Base-by-base conservation (phyloP, 345 rosid genomes). In the Citrus cavaleriei region DNA sequence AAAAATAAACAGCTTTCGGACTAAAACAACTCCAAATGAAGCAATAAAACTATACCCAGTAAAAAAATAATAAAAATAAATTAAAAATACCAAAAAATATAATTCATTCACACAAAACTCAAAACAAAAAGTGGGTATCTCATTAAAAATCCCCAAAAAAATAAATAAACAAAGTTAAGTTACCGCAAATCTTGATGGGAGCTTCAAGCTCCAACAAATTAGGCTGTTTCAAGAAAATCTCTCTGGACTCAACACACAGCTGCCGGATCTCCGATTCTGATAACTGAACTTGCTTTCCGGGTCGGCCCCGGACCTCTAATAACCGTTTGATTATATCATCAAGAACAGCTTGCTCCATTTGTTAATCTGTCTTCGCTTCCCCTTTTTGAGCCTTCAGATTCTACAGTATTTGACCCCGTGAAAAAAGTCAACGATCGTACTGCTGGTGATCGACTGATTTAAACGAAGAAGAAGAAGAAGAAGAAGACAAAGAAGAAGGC, bases 111-210 rank as follows among this genome's bases (percentile, higher is more conserved):
- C 13, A 54, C 27, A 61, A 37, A 42, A 73, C 7, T 5, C 18
- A n/a, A 10, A 46, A 66, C 0, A 72, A 22, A 13, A 66, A 25
- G n/a, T 16, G 70, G 40, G 65, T 28, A 46, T 13, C 35, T 9
- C 34, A 75, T n/a, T 42, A 28, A 16, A 64, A 42, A 60, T 10
- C 19, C 7, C 58, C 58, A 14, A 54, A 54, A 54, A 54, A 6
- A 12, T 3, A 3, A 42, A 32, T 25, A 37, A 49, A 49, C 37
- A 24, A 38, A 58, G 75, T 8, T 49, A 65, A 12, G 67, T 37
- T 89, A 90, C 94, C 96, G 57, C 96, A 92, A 82, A 92, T 92
- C 89, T 92, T 92, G 85, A 92, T 88, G 76, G 96, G 89, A 8
- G 96, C 96, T 82, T 92, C 96, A 62, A 92, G 91, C 83, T 90